These are phyloP conservation scores for Rutstroemia sp. DNA, from an alignment of 2,329 filamentous ascomycete genomes.

Conservation along the genomic window DNA sequence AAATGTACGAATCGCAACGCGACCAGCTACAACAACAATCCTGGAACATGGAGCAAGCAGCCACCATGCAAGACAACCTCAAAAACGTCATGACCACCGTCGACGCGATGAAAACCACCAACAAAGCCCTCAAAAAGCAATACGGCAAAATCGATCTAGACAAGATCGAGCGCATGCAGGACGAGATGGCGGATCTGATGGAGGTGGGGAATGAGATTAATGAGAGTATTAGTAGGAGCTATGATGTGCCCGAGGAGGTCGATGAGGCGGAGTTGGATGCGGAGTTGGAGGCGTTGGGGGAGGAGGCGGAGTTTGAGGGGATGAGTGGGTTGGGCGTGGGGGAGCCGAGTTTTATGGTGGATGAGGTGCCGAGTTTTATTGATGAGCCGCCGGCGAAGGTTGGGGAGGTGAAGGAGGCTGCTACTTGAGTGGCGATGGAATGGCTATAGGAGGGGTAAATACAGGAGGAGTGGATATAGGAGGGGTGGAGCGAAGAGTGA, in stretches of 20 bases:
- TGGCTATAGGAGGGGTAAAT: background rate
- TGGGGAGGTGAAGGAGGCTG: slow-evolving; percentile 77
- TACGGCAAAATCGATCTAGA: slow-evolving; percentile 97
- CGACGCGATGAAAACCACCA: slow-evolving; percentile 94
- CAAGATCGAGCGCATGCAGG: slow-evolving; percentile 94
- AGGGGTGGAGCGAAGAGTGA: background rate
- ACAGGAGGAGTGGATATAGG: background rate
- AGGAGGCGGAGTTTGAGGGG: slow-evolving; percentile 76
- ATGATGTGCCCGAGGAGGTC: slow-evolving; percentile 94
- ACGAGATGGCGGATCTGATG: slow-evolving; percentile 98
- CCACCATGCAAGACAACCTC: slow-evolving; percentile 97
- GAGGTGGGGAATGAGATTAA: slow-evolving; percentile 98
- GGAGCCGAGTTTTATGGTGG: slow-evolving; percentile 80
- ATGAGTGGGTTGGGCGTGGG: slow-evolving; percentile 41
- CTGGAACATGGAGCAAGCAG: slow-evolving; percentile 99
- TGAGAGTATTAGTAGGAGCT: slow-evolving; percentile 82
- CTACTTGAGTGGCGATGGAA: slow-evolving; percentile 34
- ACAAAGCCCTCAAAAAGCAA: slow-evolving; percentile 85
- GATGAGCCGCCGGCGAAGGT: slow-evolving; percentile 75
- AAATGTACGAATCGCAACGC: slow-evolving; percentile 88
- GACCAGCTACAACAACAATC: slow-evolving; percentile 90
- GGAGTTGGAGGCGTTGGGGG: slow-evolving; percentile 86
- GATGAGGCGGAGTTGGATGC: slow-evolving; percentile 95
- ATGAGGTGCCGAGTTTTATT: slow-evolving; percentile 84
- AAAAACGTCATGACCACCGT: slow-evolving; percentile 98